phyloP scores from a whole-genome alignment of 129 eudicot genomes.

The Saussurea involucrata region DNA sequence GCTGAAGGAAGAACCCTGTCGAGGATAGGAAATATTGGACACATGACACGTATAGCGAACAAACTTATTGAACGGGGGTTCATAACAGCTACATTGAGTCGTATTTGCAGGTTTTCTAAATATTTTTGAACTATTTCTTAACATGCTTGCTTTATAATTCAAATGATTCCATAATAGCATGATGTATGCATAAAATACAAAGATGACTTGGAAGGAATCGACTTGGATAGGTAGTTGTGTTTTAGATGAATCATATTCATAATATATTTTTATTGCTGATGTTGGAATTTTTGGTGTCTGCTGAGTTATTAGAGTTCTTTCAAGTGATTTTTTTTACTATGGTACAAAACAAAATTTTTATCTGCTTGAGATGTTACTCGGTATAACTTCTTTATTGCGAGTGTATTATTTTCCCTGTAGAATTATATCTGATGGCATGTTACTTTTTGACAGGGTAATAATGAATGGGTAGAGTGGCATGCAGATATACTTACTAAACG shows the following conservation, averaged over 20 bases:
- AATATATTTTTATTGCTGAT: background rate
- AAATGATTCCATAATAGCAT: background rate
- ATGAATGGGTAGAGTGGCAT: too few relatives aligned
- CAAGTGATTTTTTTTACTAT: background rate
- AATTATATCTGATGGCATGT: background rate
- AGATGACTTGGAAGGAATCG: background rate
- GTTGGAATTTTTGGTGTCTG: background rate
- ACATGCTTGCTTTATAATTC: constrained; percentile 1
- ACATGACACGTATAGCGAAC: constrained; percentile 86
- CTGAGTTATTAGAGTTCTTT: background rate
- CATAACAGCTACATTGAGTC: constrained; percentile 53
- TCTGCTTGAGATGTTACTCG: background rate
- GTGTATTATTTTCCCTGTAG: background rate
- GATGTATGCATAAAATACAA: background rate
- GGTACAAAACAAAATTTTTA: background rate
- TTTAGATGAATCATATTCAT: background rate
- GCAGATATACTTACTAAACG: too few relatives aligned
- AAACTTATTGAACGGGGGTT: constrained; percentile 74
- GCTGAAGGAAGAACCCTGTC: constrained; percentile 74
- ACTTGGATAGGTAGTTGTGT: background rate
- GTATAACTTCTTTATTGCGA: background rate
- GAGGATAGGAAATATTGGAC: constrained; percentile 89
- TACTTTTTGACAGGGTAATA: constrained; percentile 55
- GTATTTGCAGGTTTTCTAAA: constrained; percentile 59
- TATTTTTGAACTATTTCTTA: background rate